Evolutionary conservation across 371 early-diverging fungal genomes (phyloP), one percentile per base, ranked within the genome.

Genomic region (Rhizopus sp.): DNA sequence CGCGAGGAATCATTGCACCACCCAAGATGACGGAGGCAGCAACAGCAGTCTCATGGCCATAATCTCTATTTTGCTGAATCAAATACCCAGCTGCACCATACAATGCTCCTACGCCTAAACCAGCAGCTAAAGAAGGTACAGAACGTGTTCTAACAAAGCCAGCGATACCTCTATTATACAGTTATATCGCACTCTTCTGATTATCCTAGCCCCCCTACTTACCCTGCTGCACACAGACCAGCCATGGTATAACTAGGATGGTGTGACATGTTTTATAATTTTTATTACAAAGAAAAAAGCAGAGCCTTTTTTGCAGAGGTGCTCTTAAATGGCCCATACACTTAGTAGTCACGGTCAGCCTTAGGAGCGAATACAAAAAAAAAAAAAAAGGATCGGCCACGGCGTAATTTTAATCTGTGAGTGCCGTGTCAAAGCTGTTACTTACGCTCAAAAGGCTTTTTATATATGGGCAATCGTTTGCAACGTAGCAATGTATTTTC

Each of bases 21-120:
- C 78, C 69, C 55, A 88, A 69, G 15, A 87, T 16, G 23, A 67
- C 59, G 31, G 83, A 81, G 42, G 89, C 83, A 51, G 70, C 82
- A 33, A 81, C 72, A 37, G 85, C 87, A 29, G 84, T 77, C 56
- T 86, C 86, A 51, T 78, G 73, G 12, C 89, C 89, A 62, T 86
- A 85, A 48, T 87, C 82, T 34, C 55, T 69, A 72, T 88, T 86
- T 59, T 78, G 72, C 62, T 83, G 73, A 38, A 88, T 76, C 32
- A 88, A 62, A 57, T 83, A 80, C 7, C 81, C 87, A 17, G 88
- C 82, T 29, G 70, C 62, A 41, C 78, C 82, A 38, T 84, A 88
- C 33, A 84, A 69, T 1, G 78, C 67, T 12, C 84, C 89, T 44
- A 88, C 78, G 37, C 80, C 72, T n/a, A 86, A 49, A 34, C 89